Base-by-base conservation (phyloP, 192 early-diverging fungal species). In the Ambispora gerdemannii region DNA sequence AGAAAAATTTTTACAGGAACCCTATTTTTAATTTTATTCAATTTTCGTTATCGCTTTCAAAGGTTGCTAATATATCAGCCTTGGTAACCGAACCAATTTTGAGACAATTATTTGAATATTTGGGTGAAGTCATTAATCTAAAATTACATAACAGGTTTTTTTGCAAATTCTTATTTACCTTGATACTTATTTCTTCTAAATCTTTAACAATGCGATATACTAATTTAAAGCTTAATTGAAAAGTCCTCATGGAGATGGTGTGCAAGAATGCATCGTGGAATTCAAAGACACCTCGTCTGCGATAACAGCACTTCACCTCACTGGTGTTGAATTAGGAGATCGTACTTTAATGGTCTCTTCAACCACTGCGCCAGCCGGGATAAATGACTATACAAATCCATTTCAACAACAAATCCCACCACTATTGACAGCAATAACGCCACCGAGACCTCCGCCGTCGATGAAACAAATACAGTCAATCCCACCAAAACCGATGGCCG, bases 291-390 rank as follows among this genome's bases (percentile, higher is more conserved):
- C 80, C 4, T 28, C 36, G 0, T 74, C 85, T 0, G 86, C 83
- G 4, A 59, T 56, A 25, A 72, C 84, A 8, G 90, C 90, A 0
- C 53, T 89, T 53, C 83, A 83, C 64, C 79, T 92, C 20, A 81
- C 88, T 1, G 91, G 91, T 0, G 85, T 84, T 0, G 82, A 86
- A 63, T 72, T 92, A 7, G 88, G 81, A 20, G 89, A 90, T 71
- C 83, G 86, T 3, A 77, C 88, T 24, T 74, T 91, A 7, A 72
- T 84, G 22, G 81, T 91, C 13, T 83, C 79, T 11, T 50, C 59
- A 43, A 68, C 75, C 20, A 68, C 61, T 8, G 49, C 50, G 17
- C 43, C 59, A 53, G 17, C 58, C 63, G 68, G 68, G 52, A 38
- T 61, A 25, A 25, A 75, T 53, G 49, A 27, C 63, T 51, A 61